Evolutionary conservation across 2,329 filamentous ascomycete species (phyloP), one percentile per base, ranked within the genome.

Genomic region (Seiridium cupressi): DNA sequence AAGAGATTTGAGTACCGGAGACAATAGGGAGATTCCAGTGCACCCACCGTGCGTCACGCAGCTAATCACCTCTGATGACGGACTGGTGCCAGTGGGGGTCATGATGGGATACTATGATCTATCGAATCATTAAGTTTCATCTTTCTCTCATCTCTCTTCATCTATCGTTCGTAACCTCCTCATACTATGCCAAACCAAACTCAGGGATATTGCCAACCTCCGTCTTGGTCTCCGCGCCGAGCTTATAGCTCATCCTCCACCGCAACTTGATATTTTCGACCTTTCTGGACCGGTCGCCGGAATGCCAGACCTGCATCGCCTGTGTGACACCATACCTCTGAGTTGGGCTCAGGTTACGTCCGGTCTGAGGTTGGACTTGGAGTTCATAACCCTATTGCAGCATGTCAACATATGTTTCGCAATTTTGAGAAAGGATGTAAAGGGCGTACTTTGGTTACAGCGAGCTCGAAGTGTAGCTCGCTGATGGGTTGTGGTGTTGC

Each of bases 391-490:
- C 89, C 92, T 96, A 67, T 34, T 26, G 53, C 31, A 46, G 6
- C 2, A 10, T 1, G 26, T 11, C 49, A 36, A 53, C n/a, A 26
- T 26, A 26, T 26, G 18, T 26, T 26, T 26, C 18, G 18, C 18
- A 26, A 26, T 31, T 32, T 53, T 48, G 8, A 36, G 6, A 5
- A 31, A 38, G 11, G 6, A 7, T 42, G 44, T n/a, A 44, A 49
- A 31, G 4, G 36, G 38, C 75, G 65, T 79, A 96, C 93, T 85
- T 94, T 98, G 61, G 94, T 95, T 36, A 97, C 94, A 3, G 95
- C 95, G 44, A 96, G 83, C 74, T 97, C 92, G 70, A 97, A 96
- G 61, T 94, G 93, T 36, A 99, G 79, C 64, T 96, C 90, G 3
- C 84, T 84, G 31, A 99, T 83, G 0, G 86, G 84, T 68, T 90